phyloP scores from a whole-genome alignment of 2,329 filamentous ascomycete genomes.

The Aspergillus arachidicola region DNA sequence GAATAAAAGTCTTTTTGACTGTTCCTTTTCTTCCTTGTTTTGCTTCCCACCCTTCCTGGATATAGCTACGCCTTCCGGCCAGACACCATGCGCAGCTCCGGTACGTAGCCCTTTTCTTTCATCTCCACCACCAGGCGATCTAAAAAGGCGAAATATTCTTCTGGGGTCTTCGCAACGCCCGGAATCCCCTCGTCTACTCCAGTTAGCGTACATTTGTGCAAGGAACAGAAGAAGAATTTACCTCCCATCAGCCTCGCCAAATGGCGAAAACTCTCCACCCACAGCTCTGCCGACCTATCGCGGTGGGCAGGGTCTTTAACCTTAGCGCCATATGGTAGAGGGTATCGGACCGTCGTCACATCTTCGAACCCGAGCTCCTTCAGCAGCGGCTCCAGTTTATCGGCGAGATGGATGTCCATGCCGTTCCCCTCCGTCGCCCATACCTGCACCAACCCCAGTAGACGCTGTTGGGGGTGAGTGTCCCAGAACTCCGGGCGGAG shows the following conservation, averaged over 20 bases:
- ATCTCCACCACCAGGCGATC: conserved; percentile 14
- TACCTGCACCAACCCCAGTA: conserved; percentile 9
- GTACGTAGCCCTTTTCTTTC: conserved; percentile 15
- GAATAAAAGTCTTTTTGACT: neutral
- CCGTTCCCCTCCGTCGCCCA: conserved; percentile 14
- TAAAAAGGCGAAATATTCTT: conserved; percentile 13
- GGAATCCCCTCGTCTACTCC: conserved; percentile 13
- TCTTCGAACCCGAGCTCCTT: conserved; percentile 7
- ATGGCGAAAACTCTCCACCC: conserved; percentile 12
- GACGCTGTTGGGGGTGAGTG: conserved; percentile 8
- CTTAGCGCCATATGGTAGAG: conserved; percentile 14
- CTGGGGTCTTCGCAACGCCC: conserved; percentile 12
- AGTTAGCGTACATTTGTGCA: neutral
- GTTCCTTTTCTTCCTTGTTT: neutral
- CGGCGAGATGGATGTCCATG: conserved; percentile 15
- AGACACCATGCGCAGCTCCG: conserved; percentile 10
- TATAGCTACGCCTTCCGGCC: conserved; percentile 4
- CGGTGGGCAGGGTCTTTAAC: conserved; percentile 6
- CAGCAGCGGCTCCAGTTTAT: conserved; percentile 12
- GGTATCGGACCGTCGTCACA: conserved; percentile 8
- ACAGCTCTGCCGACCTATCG: conserved; percentile 10
- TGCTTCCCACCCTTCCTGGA: neutral
- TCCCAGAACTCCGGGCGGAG: conserved; percentile 6
- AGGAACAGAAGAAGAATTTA: neutral
- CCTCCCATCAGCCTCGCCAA: conserved; percentile 17